Base-by-base conservation (phyloP, 2,329 filamentous ascomycete genomes). In the Cryphonectria nitschkei region DNA sequence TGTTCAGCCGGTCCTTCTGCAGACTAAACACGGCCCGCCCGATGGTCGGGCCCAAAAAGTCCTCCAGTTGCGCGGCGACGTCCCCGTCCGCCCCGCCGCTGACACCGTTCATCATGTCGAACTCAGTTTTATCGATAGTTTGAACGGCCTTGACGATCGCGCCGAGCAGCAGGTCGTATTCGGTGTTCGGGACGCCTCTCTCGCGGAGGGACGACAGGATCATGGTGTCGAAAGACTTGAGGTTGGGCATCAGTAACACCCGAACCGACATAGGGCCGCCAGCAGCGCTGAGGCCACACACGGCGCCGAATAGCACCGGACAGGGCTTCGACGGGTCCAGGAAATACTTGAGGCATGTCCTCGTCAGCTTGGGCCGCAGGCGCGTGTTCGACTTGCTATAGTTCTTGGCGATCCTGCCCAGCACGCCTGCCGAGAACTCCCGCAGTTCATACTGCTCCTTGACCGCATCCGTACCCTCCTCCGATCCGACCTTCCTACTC, bases 271-370 rank as follows among this genome's bases (percentile, higher is more conserved):
- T 87, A 32, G 86, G 82, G 0, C 87, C 94, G 37, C 94, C 94
- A 34, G 97, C 91, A 1, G 91, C 89, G 1, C 91, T 86, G 2
- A 99, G 84, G 1, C 95, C 95, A 41, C 90, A 88, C 32, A 99
- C 87, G 8, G 95, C 94, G 61, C 96, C 96, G 78, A 96, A 99
- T 77, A 97, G 93, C 1, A 95, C 92, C 1, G 93, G 90, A 0
- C 94, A 88, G 0, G 94, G 90, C 77, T 95, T 94, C 60, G 90
- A 89, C 0, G 94, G 93, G 77, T 98, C 95, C 41, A 99, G 87
- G 80, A 98, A 95, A 76, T 92, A 90, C 82, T 97, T 97, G 46
- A 98, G 87, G 77, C 94, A 98, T 0, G 95, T 96, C n/a, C 96
- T 89, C 4, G 94, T 95, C 41, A 99, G 90, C 74, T 97, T 93